Percentiles rank a stretch among this genome's conserved stretches.
Evolutionary conservation across 139 green algal species (phyloP).

Genomic region (Chlorella ohadii): DNA sequence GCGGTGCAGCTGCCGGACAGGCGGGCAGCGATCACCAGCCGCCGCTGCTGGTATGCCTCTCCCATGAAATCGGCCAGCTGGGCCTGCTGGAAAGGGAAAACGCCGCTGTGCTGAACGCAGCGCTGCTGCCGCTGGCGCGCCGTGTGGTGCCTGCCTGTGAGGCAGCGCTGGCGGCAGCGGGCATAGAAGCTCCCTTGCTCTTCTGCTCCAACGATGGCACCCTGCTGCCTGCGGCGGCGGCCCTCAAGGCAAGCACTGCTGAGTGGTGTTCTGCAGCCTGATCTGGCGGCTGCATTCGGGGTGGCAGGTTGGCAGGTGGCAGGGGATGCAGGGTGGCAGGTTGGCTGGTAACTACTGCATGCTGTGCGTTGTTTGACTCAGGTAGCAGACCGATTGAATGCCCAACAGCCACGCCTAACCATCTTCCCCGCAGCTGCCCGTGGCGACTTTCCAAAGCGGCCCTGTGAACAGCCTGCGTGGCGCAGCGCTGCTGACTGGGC

Average conservation of each 20-base stretch:
- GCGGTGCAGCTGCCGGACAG: not conserved
- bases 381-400: too few species aligned
- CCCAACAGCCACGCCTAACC: too few species aligned
- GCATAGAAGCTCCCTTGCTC: slow-evolving; percentile 34
- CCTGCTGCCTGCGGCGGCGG: slow-evolving; percentile 24
- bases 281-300: too few species aligned
- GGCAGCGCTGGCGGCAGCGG: slow-evolving; percentile 25
- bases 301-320: too few species aligned
- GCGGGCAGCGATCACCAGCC: too few species aligned
- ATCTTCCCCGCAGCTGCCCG: slow-evolving; percentile 19
- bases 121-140: slow-evolving; percentile 48
- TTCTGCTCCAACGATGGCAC: slow-evolving; percentile 51
- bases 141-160: slow-evolving; percentile 31
- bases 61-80: slow-evolving; percentile 44
- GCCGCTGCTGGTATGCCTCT: slow-evolving; percentile 1
- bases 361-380: too few species aligned
- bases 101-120: slow-evolving; percentile 48
- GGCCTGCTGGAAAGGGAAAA: slow-evolving; percentile 55
- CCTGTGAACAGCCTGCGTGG: slow-evolving; percentile 58
- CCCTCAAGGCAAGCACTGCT: too few species aligned
- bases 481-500: slow-evolving; percentile 36
- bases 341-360: too few species aligned
- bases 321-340: too few species aligned
- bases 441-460: slow-evolving; percentile 50
- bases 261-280: too few species aligned